A percentile compares a stretch with the other conserved stretches of the same genome.
Conservation (phyloP, 345 rosid species). For the Citrus australasica region DNA sequence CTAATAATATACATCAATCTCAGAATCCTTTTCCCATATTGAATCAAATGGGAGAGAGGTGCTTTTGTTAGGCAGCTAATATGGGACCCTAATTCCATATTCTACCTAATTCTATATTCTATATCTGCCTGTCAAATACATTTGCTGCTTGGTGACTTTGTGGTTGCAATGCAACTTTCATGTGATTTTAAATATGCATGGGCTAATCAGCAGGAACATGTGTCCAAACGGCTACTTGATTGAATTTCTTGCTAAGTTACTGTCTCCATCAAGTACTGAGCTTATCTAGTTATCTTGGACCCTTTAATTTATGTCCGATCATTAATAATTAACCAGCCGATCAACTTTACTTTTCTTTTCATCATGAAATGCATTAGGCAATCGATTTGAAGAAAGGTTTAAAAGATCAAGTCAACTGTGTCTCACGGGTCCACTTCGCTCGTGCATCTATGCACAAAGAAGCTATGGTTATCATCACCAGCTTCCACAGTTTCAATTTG, state of each 20-base stretch:
- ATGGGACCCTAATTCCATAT: constrained; percentile 7
- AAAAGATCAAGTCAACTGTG: constrained; percentile 31
- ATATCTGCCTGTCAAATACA: not conserved
- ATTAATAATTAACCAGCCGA: constrained; percentile 16
- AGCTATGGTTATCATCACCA: constrained; percentile 5
- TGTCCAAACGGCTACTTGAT: not conserved
- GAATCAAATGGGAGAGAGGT: constrained; percentile 3
- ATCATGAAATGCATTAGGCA: constrained; percentile 12
- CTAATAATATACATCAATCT: not conserved
- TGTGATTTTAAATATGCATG: constrained; percentile 8
- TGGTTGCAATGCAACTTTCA: constrained; percentile 17
- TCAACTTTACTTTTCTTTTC: constrained; percentile 18
- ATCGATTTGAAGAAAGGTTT: constrained; percentile 8
- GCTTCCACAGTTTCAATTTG: not conserved
- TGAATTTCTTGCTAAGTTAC: not conserved
- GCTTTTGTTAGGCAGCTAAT: not conserved
- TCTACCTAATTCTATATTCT: constrained; percentile 3
- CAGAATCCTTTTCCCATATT: not conserved
- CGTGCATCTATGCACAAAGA: constrained; percentile 41
- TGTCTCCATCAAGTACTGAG: constrained; percentile 14
- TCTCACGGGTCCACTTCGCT: constrained; percentile 29
- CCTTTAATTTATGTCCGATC: constrained; percentile 18
- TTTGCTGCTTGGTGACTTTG: not conserved
- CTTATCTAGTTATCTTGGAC: not conserved
- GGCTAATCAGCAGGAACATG: not conserved